Conservation (phyloP, 73 alveolate species). For the Blepharisma stoltei region DNA sequence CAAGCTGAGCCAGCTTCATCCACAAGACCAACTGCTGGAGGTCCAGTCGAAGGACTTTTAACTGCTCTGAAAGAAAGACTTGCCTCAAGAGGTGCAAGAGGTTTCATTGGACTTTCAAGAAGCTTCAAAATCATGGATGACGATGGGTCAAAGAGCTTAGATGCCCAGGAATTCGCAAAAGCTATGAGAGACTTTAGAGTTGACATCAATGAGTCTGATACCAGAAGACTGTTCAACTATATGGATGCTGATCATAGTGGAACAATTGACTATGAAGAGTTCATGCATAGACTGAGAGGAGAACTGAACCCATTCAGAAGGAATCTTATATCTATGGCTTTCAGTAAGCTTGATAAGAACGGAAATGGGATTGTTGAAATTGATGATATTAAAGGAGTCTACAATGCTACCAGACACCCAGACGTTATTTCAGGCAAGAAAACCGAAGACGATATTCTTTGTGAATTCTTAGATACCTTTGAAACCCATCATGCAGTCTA, state of each 20-base stretch:
- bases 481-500: conserved; percentile 41
- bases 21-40: neutral
- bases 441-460: conserved; percentile 68
- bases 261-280: conserved; percentile 53
- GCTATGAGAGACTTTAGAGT: conserved; percentile 62
- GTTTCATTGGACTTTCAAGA: conserved; percentile 80
- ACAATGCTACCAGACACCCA: conserved; percentile 84
- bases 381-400: conserved; percentile 81
- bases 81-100: conserved; percentile 88
- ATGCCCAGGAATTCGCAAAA: conserved; percentile 62
- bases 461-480: conserved; percentile 51
- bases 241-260: conserved; percentile 83
- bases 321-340: conserved; percentile 53
- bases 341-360: conserved; percentile 66
- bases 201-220: conserved; percentile 70
- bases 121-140: conserved; percentile 80
- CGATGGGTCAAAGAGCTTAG: conserved; percentile 60
- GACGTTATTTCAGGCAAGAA: conserved; percentile 82
- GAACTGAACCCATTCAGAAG: conserved; percentile 51
- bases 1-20: neutral
- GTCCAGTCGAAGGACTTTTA: conserved; percentile 28
- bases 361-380: conserved; percentile 74
- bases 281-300: conserved; percentile 54
- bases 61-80: conserved; percentile 62
- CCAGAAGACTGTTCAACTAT: conserved; percentile 64